phyloP scores from a whole-genome alignment of 257 asterid genomes.

The Solanum paucissectum region DNA sequence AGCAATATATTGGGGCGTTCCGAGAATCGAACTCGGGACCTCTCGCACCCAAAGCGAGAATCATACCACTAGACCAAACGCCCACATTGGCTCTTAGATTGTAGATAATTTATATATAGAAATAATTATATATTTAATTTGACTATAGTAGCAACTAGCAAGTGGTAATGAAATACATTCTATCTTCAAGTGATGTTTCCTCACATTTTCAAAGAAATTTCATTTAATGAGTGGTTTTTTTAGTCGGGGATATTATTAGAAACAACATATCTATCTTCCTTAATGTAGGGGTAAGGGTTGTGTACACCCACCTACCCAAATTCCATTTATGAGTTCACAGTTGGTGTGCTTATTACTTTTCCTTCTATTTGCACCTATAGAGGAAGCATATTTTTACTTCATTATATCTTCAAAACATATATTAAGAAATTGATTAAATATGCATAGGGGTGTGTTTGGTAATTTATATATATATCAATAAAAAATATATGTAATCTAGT shows the following conservation, averaged over 20 bases:
- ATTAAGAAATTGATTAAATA: too few species aligned
- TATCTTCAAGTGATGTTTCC: not conserved
- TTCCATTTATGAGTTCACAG: not conserved
- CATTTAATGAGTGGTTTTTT: not conserved
- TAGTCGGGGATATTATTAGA: not conserved
- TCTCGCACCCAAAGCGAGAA: constrained; percentile 83
- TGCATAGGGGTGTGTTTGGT: too few species aligned
- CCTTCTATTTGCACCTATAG: not conserved
- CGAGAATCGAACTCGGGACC: constrained; percentile 80
- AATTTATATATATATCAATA: too few species aligned
- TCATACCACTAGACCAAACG: constrained; percentile 91
- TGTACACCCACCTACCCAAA: not conserved
- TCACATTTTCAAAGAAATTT: not conserved
- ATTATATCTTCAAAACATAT: not conserved
- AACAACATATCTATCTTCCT: not conserved
- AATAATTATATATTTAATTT: too few species aligned
- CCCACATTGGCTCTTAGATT: not conserved
- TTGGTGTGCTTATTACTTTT: not conserved
- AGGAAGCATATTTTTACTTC: not conserved
- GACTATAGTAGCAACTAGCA: too few species aligned
- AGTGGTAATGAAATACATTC: not conserved
- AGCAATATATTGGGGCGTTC: constrained; percentile 43
- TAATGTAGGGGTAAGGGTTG: not conserved
- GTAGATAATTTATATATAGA: not conserved
- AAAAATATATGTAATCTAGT: too few species aligned